Percentiles rank a stretch among this genome's conserved stretches.
Conservation (phyloP, 1,139 yeast genomes). For the Suhomyces guaymorum region DNA sequence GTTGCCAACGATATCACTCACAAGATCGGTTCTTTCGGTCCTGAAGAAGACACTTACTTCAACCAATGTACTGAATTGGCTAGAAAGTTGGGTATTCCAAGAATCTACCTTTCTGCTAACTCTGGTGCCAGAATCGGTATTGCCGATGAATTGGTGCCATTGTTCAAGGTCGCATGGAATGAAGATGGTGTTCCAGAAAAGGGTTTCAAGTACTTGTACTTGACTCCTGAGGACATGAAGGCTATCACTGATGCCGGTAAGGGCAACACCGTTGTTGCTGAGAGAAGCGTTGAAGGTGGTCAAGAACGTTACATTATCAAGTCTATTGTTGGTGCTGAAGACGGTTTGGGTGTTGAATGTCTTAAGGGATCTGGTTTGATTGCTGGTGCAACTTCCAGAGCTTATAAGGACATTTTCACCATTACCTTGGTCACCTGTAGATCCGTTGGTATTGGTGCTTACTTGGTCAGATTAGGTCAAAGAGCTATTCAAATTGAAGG, state of each 20-base stretch:
- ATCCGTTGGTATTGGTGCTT: conserved; percentile 99
- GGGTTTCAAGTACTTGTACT: conserved; percentile 88
- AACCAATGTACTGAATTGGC: conserved; percentile 91
- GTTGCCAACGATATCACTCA: conserved; percentile 96
- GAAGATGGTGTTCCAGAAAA: conserved; percentile 70
- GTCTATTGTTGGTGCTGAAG: conserved; percentile 89
- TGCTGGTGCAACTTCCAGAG: conserved; percentile 98
- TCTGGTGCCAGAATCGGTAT: conserved; percentile 99
- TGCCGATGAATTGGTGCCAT: conserved; percentile 92
- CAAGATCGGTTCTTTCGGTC: conserved; percentile 98
- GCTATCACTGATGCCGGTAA: conserved; percentile 61
- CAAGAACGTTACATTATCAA: conserved; percentile 78
- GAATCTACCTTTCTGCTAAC: conserved; percentile 94
- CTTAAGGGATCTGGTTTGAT: conserved; percentile 96
- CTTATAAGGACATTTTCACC: conserved; percentile 95
- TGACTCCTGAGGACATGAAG: conserved; percentile 67
- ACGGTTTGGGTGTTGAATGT: conserved; percentile 98
- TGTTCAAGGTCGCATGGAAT: conserved; percentile 91
- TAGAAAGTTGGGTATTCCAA: conserved; percentile 86
- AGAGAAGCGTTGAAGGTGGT: conserved; percentile 80
- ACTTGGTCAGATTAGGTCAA: conserved; percentile 95
- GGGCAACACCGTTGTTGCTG: conserved; percentile 67
- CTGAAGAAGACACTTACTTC: conserved; percentile 91
- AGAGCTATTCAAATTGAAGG: conserved; percentile 99
- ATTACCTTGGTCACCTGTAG: conserved; percentile 95